Evolutionary conservation across 257 asterid species (phyloP), one percentile per base, ranked within the genome.

Genomic region (Capsicum baccatum): DNA sequence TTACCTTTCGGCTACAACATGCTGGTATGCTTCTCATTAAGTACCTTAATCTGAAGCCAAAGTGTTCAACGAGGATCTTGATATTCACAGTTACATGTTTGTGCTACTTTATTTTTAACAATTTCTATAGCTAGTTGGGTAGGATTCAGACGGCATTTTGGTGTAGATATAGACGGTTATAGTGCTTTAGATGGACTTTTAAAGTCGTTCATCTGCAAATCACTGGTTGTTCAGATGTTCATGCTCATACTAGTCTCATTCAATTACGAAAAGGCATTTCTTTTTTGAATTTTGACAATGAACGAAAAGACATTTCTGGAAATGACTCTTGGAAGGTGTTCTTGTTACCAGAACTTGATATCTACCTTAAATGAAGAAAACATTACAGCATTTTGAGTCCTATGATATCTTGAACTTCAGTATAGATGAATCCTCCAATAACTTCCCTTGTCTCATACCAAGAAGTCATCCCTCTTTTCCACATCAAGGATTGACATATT

Each of bases 161-260:
- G 12, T 47, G 59, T 73, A 47, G 35, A 11, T 73, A 48, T 10
- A 48, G 80, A n/a, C 12, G 19, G 0, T 73, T n/a, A 52, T 9
- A 1, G 58, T 47, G 80, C 80, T 11, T 71, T 47, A 5, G 16
- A 47, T 10, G 80, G 3, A 71, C 17, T 6, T n/a, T n/a, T 73
- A n/a, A 73, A 47, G 80, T 57, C 16, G 1, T 17, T 26, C 59
- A 73, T 73, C 37, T 47, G 59, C 80, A 10, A 47, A 19, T 6
- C 79, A 71, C 58, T 71, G 55, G 79, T 44, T 6, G 58, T 47
- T 73, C 6, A 11, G 80, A 12, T 48, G 80, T 47, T 73, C 80
- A 73, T 73, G 80, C 57, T 55, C 80, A 73, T 59, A 47, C 59
- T 12, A 48, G 19, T 42, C 80, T 73, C 17, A 50, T 73, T 73